Evolutionary conservation across 805 yeast species (phyloP).

Genomic region (Saccharomyces mikatae): DNA sequence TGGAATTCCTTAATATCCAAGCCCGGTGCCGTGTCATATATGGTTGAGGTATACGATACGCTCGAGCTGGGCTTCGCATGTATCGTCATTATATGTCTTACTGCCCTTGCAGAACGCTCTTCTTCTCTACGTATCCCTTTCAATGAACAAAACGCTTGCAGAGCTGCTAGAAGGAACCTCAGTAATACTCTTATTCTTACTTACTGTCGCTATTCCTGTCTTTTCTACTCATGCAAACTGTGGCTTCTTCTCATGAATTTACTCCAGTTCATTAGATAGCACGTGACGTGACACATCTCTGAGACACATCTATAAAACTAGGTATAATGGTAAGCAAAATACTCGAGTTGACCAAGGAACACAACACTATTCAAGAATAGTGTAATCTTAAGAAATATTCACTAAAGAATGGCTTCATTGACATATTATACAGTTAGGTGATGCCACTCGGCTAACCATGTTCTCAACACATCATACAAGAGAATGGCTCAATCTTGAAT

Average conservation of each 20-base stretch:
- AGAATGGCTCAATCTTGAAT: background rate
- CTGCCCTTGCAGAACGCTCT: background rate
- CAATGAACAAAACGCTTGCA: background rate
- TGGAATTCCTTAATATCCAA: conserved; percentile 22
- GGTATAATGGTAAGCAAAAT: background rate
- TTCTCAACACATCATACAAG: background rate
- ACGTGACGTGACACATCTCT: background rate
- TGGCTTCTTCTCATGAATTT: background rate
- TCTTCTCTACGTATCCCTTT: background rate
- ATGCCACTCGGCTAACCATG: background rate
- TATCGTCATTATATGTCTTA: background rate
- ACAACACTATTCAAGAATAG: background rate
- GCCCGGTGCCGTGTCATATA: conserved; percentile 14
- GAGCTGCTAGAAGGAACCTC: background rate
- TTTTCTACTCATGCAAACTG: background rate
- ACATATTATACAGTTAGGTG: background rate
- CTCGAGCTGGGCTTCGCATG: background rate
- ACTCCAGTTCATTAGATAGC: background rate
- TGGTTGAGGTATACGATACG: conserved; percentile 5
- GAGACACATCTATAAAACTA: background rate
- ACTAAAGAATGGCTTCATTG: background rate
- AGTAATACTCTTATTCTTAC: background rate
- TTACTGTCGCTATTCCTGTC: background rate
- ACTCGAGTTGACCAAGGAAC: background rate
- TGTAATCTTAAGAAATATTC: background rate